Conservation (phyloP, 1,284 basidiomycete species). For the Rhodotorula sp. region DNA sequence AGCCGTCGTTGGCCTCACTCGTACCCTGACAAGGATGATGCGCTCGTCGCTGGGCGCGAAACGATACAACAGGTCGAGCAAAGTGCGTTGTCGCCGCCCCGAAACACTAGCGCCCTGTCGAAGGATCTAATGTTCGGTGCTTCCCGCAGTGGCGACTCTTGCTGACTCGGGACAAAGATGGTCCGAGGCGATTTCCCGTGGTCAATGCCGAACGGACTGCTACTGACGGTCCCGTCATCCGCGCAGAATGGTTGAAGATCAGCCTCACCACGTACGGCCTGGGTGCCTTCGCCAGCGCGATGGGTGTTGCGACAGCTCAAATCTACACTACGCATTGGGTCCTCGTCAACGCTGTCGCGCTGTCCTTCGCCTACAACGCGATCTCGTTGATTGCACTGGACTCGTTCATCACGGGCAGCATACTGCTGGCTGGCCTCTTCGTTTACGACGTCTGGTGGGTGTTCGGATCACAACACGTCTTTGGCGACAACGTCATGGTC, state of each 20-base stretch:
- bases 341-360: conserved; percentile 73
- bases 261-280: conserved; percentile 55
- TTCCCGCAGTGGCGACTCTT: conserved; percentile 25
- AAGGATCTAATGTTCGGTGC: conserved; percentile 8
- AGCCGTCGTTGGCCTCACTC: conserved; percentile 36
- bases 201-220: too few species aligned
- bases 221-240: neutral
- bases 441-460: conserved; percentile 74
- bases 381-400: conserved; percentile 81
- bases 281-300: conserved; percentile 63
- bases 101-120: neutral
- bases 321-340: conserved; percentile 42
- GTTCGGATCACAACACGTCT: conserved; percentile 22
- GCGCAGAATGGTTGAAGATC: conserved; percentile 47
- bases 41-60: neutral
- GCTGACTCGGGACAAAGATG: conserved; percentile 25
- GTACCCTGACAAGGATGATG: conserved; percentile 52
- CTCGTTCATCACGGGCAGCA: conserved; percentile 81
- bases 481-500: conserved; percentile 62
- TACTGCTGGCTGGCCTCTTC: conserved; percentile 77
- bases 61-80: conserved; percentile 55
- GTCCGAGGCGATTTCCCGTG: neutral
- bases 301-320: conserved; percentile 13
- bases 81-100: conserved; percentile 54
- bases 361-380: conserved; percentile 81